Percentiles rank a stretch among this genome's conserved stretches.
These are phyloP conservation scores for Aegilops umbellulata DNA, from an alignment of 176 grass and related monocot genomes.

Conservation along the genomic window DNA sequence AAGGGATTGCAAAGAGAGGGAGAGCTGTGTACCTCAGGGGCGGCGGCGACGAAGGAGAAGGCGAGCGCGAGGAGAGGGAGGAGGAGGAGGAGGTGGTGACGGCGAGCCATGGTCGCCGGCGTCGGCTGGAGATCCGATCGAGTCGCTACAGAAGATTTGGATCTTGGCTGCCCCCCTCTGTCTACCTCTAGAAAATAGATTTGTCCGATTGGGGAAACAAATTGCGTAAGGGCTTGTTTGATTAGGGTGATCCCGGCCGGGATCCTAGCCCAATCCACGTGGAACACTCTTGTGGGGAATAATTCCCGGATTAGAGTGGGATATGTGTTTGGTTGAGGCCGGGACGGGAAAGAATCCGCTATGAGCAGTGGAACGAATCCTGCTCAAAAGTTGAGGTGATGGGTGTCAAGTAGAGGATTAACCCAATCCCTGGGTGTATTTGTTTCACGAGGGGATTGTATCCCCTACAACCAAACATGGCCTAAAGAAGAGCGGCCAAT, in stretches of 20 bases:
- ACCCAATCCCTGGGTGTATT: too few species aligned
- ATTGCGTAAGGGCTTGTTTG: neutral
- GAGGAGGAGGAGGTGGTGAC: neutral
- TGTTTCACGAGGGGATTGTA: too few species aligned
- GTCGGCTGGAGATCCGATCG: conserved; percentile 8
- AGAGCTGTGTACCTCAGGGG: conserved; percentile 22
- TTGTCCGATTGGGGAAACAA: neutral
- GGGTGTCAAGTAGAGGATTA: too few species aligned
- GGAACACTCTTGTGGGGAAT: too few species aligned
- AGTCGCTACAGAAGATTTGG: neutral
- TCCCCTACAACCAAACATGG: too few species aligned
- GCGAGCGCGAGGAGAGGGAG: conserved; percentile 12
- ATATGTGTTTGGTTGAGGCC: too few species aligned
- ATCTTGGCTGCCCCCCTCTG: neutral
- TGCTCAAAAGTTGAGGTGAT: too few species aligned
- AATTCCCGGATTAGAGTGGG: too few species aligned
- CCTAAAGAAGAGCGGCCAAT: too few species aligned
- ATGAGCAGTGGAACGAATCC: too few species aligned
- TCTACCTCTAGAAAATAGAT: neutral
- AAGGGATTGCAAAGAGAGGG: neutral
- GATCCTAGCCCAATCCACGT: neutral
- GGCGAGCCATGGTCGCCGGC: conserved; percentile 31
- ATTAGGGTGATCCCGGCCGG: neutral
- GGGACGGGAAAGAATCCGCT: too few species aligned
- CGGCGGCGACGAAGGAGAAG: conserved; percentile 8